These are phyloP conservation scores for Protomyces inundatus DNA, from an alignment of 1,139 yeast species.

Conservation along the genomic window DNA sequence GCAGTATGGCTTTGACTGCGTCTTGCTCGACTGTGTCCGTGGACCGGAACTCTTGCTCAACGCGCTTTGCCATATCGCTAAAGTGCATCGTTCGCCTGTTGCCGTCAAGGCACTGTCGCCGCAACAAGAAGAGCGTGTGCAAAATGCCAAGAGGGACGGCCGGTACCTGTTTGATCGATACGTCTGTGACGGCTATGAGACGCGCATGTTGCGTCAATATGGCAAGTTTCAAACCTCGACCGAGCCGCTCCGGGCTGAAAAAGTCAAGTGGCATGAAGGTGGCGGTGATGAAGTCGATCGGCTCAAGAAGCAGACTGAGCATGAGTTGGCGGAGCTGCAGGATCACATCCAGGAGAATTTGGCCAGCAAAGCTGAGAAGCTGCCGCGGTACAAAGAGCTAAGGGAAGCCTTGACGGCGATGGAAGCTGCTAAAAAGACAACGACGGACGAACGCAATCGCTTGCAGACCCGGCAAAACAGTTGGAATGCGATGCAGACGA, in stretches of 20 bases:
- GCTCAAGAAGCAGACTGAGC: neutral
- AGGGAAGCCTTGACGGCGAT: neutral
- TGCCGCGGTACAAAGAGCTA: conserved; percentile 5
- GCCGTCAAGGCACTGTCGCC: conserved; percentile 1
- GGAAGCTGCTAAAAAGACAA: neutral
- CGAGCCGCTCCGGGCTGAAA: neutral
- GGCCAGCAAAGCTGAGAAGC: conserved; percentile 17
- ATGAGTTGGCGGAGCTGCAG: conserved; percentile 7
- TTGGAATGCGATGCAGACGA: neutral
- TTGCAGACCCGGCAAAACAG: neutral
- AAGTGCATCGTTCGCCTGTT: conserved; percentile 31
- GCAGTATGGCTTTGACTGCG: conserved; percentile 73
- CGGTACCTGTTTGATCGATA: conserved; percentile 5
- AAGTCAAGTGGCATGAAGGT: neutral
- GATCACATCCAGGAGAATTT: neutral
- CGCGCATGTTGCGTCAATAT: conserved; percentile 11
- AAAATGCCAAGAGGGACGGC: neutral
- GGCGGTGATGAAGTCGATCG: neutral
- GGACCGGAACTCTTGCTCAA: conserved; percentile 74
- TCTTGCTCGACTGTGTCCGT: conserved; percentile 58
- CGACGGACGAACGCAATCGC: neutral
- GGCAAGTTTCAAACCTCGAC: neutral
- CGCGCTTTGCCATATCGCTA: conserved; percentile 62
- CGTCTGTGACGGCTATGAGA: conserved; percentile 9
- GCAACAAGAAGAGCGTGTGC: neutral